Percentiles rank a stretch among this genome's conserved stretches.
These are phyloP conservation scores for bread wheat (Triticum aestivum) DNA, from an alignment of 176 grass and related monocot genomes.

Conservation along the genomic window DNA sequence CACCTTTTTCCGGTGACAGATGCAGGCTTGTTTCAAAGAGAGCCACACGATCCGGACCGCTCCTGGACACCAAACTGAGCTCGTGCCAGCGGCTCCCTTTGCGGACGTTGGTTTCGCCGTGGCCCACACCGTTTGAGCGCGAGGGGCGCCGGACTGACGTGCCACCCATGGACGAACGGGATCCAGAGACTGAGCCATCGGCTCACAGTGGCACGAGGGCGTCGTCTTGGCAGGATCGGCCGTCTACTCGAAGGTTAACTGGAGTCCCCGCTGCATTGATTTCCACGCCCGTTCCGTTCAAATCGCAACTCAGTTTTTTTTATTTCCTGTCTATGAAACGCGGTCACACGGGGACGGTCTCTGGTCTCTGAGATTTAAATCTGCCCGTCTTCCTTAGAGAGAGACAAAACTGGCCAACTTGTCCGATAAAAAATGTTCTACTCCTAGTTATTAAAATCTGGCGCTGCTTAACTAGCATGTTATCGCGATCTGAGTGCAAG, in stretches of 20 bases:
- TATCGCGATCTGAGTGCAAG: slow-evolving; percentile 23
- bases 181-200: slow-evolving; percentile 26
- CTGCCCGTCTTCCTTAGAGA: background rate
- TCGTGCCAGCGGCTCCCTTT: background rate
- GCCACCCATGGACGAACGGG: background rate
- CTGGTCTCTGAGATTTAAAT: background rate
- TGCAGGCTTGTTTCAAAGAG: slow-evolving; percentile 4
- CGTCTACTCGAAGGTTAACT: background rate
- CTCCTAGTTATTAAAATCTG: background rate
- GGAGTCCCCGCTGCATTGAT: background rate
- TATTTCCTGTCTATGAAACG: background rate
- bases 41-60: slow-evolving; percentile 7
- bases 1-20: background rate
- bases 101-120: background rate
- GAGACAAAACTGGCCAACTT: background rate
- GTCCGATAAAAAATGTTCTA: background rate
- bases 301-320: background rate
- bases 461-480: background rate
- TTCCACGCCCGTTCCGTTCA: background rate
- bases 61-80: background rate
- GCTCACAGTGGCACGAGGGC: slow-evolving; percentile 13
- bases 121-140: slow-evolving; percentile 1
- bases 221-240: slow-evolving; percentile 12
- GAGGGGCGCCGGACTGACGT: background rate
- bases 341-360: background rate